A percentile compares a stretch with the other conserved stretches of the same genome.
Evolutionary conservation across 495 filamentous ascomycete species (phyloP).

Genomic region (Penicillium coffeae): DNA sequence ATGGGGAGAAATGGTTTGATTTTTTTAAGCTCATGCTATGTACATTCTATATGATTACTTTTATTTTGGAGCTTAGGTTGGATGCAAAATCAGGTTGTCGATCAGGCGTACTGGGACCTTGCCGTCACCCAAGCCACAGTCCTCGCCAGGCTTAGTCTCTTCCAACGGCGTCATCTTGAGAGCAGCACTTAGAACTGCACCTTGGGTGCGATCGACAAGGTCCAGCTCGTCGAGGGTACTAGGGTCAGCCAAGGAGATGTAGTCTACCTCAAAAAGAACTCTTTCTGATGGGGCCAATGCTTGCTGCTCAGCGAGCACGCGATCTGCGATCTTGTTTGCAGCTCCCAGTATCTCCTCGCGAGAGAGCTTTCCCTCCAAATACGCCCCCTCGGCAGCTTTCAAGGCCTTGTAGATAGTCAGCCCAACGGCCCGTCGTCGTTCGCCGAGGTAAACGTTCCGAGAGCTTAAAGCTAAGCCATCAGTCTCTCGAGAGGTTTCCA

Average conservation of each 20-base stretch:
- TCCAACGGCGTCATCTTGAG: slow-evolving; percentile 85
- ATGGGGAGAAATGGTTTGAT: too few relatives aligned
- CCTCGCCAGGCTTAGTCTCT: slow-evolving; percentile 61
- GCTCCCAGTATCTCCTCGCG: slow-evolving; percentile 65
- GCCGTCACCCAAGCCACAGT: slow-evolving; percentile 64
- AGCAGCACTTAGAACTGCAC: slow-evolving; percentile 83
- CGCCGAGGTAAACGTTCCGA: slow-evolving; percentile 88
- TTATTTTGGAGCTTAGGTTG: slow-evolving; percentile 12
- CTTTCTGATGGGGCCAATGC: slow-evolving; percentile 56
- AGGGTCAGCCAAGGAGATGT: slow-evolving; percentile 82
- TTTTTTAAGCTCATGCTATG: too few relatives aligned
- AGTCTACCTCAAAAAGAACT: slow-evolving; percentile 78
- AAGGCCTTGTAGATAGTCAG: slow-evolving; percentile 67
- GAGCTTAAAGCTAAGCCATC: slow-evolving; percentile 94
- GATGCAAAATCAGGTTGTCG: slow-evolving; percentile 81
- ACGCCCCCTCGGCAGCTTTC: slow-evolving; percentile 64
- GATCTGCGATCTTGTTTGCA: slow-evolving; percentile 51
- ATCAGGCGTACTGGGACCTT: slow-evolving; percentile 79
- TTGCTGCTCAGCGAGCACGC: slow-evolving; percentile 57
- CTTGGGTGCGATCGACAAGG: slow-evolving; percentile 59
- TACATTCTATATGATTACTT: background rate
- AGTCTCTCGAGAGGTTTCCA: slow-evolving; percentile 67
- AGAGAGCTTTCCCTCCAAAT: slow-evolving; percentile 50
- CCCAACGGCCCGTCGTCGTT: slow-evolving; percentile 65
- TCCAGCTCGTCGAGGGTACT: slow-evolving; percentile 74